Conservation (phyloP, 352 stramenopile species). For the Globisporangium solare region DNA sequence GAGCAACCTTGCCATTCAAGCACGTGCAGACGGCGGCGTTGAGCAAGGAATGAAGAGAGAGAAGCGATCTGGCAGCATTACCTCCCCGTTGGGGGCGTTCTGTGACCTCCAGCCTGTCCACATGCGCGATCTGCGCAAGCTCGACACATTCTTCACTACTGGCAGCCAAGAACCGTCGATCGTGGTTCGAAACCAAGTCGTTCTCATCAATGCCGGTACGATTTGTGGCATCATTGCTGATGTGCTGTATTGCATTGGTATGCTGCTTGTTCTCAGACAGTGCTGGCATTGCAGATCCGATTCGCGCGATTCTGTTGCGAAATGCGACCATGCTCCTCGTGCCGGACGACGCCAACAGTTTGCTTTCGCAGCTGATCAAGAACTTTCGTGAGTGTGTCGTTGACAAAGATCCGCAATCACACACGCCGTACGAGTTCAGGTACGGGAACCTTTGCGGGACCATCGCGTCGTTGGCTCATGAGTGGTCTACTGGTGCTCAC, state of each 20-base stretch:
- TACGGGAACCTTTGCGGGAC: neutral
- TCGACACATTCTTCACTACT: slow-evolving; percentile 30
- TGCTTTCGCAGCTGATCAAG: slow-evolving; percentile 29
- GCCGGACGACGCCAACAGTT: slow-evolving; percentile 34
- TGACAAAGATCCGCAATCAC: neutral
- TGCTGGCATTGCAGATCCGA: slow-evolving; percentile 19
- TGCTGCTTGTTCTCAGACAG: too few species aligned
- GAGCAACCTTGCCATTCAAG: neutral
- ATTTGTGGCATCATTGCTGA: too few species aligned
- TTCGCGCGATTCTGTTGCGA: slow-evolving; percentile 36
- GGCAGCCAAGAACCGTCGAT: slow-evolving; percentile 31
- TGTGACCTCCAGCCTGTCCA: slow-evolving; percentile 41
- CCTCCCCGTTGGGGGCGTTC: slow-evolving; percentile 17
- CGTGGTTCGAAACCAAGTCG: slow-evolving; percentile 35
- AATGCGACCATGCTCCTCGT: slow-evolving; percentile 32
- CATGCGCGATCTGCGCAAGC: slow-evolving; percentile 37
- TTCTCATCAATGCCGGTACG: slow-evolving; percentile 29
- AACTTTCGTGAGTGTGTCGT: slow-evolving; percentile 23
- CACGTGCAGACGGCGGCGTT: slow-evolving; percentile 7
- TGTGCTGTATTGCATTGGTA: too few species aligned
- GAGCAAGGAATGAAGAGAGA: slow-evolving; percentile 5
- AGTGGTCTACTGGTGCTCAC: neutral
- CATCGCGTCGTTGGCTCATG: too few species aligned
- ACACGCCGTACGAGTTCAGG: slow-evolving; percentile 2
- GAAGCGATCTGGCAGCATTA: slow-evolving; percentile 6